Conservation (phyloP, 192 early-diverging fungal genomes). For the Gigaspora rosea region DNA sequence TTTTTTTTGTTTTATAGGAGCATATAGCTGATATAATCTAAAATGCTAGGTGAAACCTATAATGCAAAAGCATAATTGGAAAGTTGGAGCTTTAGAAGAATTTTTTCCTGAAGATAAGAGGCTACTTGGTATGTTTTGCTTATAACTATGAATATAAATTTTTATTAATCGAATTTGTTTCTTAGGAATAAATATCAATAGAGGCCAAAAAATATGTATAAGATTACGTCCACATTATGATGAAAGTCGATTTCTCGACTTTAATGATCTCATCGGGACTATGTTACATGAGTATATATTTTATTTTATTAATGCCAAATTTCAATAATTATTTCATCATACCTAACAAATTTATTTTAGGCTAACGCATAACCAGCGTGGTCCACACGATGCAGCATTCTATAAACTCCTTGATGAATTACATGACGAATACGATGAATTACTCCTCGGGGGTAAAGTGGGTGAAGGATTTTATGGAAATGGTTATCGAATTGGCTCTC, state of each 20-base stretch:
- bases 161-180: not conserved
- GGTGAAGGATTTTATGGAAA: conserved; percentile 57
- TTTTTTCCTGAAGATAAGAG: conserved; percentile 57
- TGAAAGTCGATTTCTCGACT: conserved; percentile 56
- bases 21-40: not conserved
- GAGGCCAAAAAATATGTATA: conserved; percentile 64
- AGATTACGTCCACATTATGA: conserved; percentile 61
- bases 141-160: not conserved
- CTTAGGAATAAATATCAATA: conserved; percentile 72
- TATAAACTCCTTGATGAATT: conserved; percentile 61
- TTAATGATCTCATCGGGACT: conserved; percentile 68
- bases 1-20: too few relatives aligned
- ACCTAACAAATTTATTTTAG: not conserved
- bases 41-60: conserved; percentile 61
- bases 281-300: conserved; percentile 69
- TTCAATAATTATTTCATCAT: too few relatives aligned
- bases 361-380: conserved; percentile 50
- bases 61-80: conserved; percentile 67
- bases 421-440: conserved; percentile 60
- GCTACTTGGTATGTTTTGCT: conserved; percentile 37
- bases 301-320: conserved; percentile 7
- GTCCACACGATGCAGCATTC: conserved; percentile 69
- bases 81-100: conserved; percentile 55
- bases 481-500: conserved; percentile 53
- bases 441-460: conserved; percentile 46